phyloP scores from a whole-genome alignment of 106 monocot genomes.

The Allium fistulosum region DNA sequence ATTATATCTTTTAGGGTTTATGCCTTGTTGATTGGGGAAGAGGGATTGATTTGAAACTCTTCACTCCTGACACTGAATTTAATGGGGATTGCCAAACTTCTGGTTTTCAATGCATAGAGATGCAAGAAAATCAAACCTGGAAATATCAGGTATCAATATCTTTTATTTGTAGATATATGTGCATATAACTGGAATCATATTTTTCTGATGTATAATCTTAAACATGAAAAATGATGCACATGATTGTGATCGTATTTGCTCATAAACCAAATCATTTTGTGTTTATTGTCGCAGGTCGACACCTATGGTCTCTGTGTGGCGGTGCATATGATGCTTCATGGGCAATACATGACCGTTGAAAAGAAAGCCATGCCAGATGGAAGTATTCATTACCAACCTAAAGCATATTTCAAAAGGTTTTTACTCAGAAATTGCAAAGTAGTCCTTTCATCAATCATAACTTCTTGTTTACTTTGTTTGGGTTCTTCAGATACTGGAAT shows the following conservation, averaged over 20 bases:
- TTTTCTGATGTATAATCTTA: too few relatives aligned
- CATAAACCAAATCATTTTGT: background rate
- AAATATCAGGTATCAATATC: conserved; percentile 55
- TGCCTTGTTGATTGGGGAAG: conserved; percentile 98
- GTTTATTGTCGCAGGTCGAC: conserved; percentile 50
- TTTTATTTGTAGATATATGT: too few relatives aligned
- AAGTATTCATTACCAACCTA: conserved; percentile 59
- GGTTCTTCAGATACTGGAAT: conserved; percentile 79
- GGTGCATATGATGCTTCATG: conserved; percentile 97
- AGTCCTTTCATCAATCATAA: background rate
- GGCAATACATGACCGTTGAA: conserved; percentile 66
- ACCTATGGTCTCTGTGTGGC: conserved; percentile 82
- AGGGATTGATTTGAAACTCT: conserved; percentile 70
- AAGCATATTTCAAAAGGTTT: conserved; percentile 69
- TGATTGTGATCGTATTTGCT: too few relatives aligned
- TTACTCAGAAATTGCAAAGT: background rate
- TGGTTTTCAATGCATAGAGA: conserved; percentile 76
- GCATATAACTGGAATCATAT: too few relatives aligned
- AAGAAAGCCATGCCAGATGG: conserved; percentile 53
- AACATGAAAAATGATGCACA: too few relatives aligned
- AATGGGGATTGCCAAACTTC: conserved; percentile 69
- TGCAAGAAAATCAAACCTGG: conserved; percentile 81
- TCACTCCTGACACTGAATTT: conserved; percentile 53
- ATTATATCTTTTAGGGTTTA: conserved; percentile 52
- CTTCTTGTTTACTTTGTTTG: background rate